Evolutionary conservation across 2,329 filamentous ascomycete genomes (phyloP).

Genomic region (Hyphodiscus sp.): DNA sequence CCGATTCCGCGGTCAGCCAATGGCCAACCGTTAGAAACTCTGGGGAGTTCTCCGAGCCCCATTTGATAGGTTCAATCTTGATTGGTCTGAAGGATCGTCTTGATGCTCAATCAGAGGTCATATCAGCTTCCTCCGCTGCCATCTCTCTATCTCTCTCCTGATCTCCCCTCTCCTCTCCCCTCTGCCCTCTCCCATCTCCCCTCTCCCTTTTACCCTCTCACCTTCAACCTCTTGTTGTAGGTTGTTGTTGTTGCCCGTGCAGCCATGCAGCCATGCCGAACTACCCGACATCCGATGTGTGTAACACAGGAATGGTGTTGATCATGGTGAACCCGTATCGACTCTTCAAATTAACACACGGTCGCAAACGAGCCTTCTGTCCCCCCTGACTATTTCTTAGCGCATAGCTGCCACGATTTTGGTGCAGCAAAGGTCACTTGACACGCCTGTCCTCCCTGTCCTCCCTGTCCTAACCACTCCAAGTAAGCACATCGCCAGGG

Average conservation of each 20-base stretch:
- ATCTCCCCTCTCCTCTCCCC: too few species aligned
- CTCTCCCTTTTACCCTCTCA: too few species aligned
- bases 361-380: background rate
- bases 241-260: background rate
- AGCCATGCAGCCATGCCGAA: background rate
- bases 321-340: background rate
- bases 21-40: background rate
- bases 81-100: background rate
- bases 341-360: background rate
- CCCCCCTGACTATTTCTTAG: background rate
- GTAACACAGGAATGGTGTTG: background rate
- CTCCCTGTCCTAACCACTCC: background rate
- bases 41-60: background rate
- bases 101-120: background rate
- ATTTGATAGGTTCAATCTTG: too few species aligned
- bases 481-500: background rate
- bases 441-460: background rate
- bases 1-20: conserved; percentile 17
- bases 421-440: background rate
- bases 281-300: background rate
- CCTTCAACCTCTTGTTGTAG: background rate
- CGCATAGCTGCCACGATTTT: background rate
- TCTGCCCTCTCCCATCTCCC: too few species aligned
- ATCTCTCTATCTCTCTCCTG: background rate
- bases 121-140: background rate